Conservation (phyloP, 371 early-diverging fungal species). For the Circinella umbellata region DNA sequence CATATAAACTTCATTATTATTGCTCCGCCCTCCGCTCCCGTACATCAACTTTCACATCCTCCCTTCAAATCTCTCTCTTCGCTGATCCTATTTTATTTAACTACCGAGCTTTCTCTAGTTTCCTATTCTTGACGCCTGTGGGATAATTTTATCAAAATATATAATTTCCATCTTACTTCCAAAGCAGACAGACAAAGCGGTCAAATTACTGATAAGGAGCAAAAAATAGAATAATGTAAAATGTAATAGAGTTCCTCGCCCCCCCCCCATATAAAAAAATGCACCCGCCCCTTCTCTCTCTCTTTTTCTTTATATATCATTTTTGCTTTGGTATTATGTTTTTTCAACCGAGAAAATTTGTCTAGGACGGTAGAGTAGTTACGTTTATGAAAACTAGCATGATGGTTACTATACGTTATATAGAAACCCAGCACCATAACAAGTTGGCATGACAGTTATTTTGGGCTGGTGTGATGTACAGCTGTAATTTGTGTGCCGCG, state of each 20-base stretch:
- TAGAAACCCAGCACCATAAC: not conserved
- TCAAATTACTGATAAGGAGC: slow-evolving; percentile 3
- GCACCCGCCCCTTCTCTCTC: not conserved
- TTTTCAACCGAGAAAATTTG: not conserved
- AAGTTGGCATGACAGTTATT: slow-evolving; percentile 7
- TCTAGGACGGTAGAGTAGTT: not conserved
- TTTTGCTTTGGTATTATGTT: not conserved
- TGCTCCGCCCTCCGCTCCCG: too few species aligned
- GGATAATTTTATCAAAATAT: too few species aligned
- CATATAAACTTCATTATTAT: too few species aligned
- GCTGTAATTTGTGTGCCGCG: not conserved
- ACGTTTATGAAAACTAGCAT: not conserved
- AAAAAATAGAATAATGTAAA: not conserved
- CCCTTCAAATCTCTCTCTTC: too few species aligned
- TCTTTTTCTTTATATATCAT: not conserved
- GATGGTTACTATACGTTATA: not conserved
- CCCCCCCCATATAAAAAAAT: too few species aligned
- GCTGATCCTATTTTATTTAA: too few species aligned
- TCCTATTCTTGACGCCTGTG: too few species aligned
- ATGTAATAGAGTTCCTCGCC: not conserved
- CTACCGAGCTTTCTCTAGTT: too few species aligned
- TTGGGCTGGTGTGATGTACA: not conserved
- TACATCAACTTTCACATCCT: too few species aligned
- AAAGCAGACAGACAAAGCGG: not conserved
- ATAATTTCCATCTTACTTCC: not conserved